These are phyloP conservation scores for Lactifluus pinguis DNA, from an alignment of 768 basidiomycete species.

Conservation along the genomic window DNA sequence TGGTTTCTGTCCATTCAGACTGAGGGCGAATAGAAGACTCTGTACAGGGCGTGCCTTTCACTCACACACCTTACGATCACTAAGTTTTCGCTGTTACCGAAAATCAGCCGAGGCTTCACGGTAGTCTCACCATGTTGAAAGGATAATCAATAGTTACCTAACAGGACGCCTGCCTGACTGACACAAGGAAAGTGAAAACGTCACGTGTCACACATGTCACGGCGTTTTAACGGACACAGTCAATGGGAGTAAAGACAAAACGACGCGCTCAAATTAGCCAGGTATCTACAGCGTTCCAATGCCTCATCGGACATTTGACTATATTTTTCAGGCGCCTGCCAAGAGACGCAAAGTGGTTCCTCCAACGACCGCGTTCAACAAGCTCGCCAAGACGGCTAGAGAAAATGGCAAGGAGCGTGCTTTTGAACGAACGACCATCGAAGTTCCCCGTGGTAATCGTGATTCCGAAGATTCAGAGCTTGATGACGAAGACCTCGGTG, in stretches of 20 bases:
- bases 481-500: conserved; percentile 62
- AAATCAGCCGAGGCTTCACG: too few species aligned
- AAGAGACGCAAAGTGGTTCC: conserved; percentile 52
- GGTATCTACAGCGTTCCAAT: conserved; percentile 21
- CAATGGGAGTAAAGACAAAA: conserved; percentile 28
- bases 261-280: conserved; percentile 26
- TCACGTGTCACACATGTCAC: too few species aligned
- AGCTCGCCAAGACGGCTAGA: conserved; percentile 25
- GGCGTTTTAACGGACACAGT: too few species aligned
- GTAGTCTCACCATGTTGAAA: too few species aligned
- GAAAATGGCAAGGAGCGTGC: conserved; percentile 50
- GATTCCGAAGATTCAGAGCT: conserved; percentile 40
- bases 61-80: too few species aligned
- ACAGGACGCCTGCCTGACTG: too few species aligned
- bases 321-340: conserved; percentile 30
- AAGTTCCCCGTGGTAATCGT: conserved; percentile 46
- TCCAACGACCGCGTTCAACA: conserved; percentile 20
- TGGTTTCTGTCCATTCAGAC: too few species aligned
- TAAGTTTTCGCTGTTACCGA: too few species aligned
- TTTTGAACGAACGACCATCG: conserved; percentile 48
- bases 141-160: too few species aligned
- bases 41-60: too few species aligned
- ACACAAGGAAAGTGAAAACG: too few species aligned
- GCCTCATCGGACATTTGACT: not conserved
- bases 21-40: too few species aligned